phyloP scores from a whole-genome alignment of 345 rosid species.

The Acer saccharum region DNA sequence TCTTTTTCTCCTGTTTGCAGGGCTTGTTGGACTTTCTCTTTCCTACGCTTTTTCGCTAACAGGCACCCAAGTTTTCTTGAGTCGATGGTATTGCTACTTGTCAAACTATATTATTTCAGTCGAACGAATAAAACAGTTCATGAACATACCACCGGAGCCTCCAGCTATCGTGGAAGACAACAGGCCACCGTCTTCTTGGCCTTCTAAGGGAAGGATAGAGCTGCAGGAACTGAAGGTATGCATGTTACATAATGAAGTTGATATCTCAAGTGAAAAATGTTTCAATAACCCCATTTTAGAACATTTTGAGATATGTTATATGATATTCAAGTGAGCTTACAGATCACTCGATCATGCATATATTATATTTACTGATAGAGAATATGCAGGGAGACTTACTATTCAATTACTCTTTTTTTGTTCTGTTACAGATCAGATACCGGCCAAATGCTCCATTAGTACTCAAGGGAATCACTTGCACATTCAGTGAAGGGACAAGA shows the following conservation, averaged over 20 bases:
- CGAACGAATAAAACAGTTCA: conserved; percentile 74
- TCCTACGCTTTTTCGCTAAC: conserved; percentile 74
- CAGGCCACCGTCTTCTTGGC: conserved; percentile 71
- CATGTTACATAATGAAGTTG: neutral
- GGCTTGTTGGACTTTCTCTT: conserved; percentile 71
- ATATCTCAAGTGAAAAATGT: neutral
- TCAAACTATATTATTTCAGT: conserved; percentile 71
- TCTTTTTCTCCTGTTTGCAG: conserved; percentile 29
- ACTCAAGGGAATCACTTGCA: conserved; percentile 76
- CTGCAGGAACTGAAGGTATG: conserved; percentile 64
- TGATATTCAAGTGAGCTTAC: neutral
- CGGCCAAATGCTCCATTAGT: conserved; percentile 70
- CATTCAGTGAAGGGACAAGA: conserved; percentile 72
- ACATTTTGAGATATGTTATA: neutral
- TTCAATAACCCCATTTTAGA: neutral
- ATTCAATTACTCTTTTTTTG: neutral
- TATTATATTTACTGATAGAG: neutral
- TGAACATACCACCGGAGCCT: conserved; percentile 64
- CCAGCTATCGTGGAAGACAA: conserved; percentile 58
- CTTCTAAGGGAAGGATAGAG: conserved; percentile 65
- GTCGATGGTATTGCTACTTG: conserved; percentile 62
- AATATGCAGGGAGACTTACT: neutral
- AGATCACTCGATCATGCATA: neutral
- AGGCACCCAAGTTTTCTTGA: conserved; percentile 50
- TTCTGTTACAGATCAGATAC: conserved; percentile 52